Base-by-base conservation (phyloP, 352 stramenopile species). In the Phytophthora sp. region DNA sequence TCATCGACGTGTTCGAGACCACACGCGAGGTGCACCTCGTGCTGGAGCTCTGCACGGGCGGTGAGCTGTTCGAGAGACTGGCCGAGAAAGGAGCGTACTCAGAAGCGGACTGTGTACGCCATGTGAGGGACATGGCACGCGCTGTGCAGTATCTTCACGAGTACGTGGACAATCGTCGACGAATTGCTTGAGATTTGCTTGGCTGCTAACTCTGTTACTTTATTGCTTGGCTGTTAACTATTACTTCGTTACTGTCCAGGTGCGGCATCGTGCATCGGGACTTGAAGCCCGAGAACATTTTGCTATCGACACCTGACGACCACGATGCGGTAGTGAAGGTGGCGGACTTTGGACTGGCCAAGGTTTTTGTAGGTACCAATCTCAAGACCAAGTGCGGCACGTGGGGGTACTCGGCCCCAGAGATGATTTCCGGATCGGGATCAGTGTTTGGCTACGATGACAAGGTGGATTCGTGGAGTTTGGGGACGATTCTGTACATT, bases 401-500 rank as follows among this genome's bases (percentile, higher is more conserved):
- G 38, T 91, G 84, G 84, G 84, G 81, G 3, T 94, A 92, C 58
- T 93, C 86, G 2, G 88, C 86, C 0, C 88, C 88, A 0, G 88
- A 94, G 71, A 95, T 96, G 85, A 91, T 95, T 56, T 91, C 75
- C 13, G 86, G 86, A 3, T 91, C 82, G 6, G 84, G 74, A 12
- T 63, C 81, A 7, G 66, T 73, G 15, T 94, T 94, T 44, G 81
- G 83, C 9, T 96, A 94, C 60, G 84, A 94, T 57, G 85, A 72
- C 31, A 95, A 95, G 49, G 88, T 95, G 18, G 88, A 96, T 44
- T 90, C 88, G 30, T 96, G 88, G 88, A 93, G 86, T 62, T 71
- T 96, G n/a, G 88, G 88, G 36, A 91, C 84, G 2, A 93, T 94
- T 38, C 55, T 96, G 46, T 94, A 96, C 68, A 96, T 94, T 70